These are phyloP conservation scores for Trichosporon asahii DNA, from an alignment of 1,284 basidiomycete species.

Conservation along the genomic window DNA sequence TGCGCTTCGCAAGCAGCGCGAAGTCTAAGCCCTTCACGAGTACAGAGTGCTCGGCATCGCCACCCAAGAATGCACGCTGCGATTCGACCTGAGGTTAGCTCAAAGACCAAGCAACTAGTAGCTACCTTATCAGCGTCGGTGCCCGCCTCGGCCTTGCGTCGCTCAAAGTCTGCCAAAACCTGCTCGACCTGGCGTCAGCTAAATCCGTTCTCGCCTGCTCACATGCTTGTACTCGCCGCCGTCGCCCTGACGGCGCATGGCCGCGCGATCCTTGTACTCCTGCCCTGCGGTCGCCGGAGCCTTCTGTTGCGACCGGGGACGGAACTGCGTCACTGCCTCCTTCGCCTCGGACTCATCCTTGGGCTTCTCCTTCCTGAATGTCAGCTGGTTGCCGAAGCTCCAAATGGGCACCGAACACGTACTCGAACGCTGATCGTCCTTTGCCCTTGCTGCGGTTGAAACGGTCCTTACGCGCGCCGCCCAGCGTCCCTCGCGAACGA, in stretches of 20 bases:
- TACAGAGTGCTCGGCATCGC: slow-evolving; percentile 77
- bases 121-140: slow-evolving; percentile 53
- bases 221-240: slow-evolving; percentile 49
- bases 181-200: slow-evolving; percentile 63
- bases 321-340: slow-evolving; percentile 28
- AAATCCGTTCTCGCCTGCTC: slow-evolving; percentile 18
- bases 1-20: slow-evolving; percentile 77
- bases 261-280: slow-evolving; percentile 50
- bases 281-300: slow-evolving; percentile 20
- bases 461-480: slow-evolving; percentile 22
- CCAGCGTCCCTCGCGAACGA: slow-evolving; percentile 31
- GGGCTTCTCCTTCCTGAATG: slow-evolving; percentile 8
- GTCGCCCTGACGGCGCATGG: slow-evolving; percentile 41
- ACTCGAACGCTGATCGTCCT: neutral
- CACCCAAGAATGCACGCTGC: slow-evolving; percentile 77
- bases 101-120: neutral
- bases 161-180: slow-evolving; percentile 73
- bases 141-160: slow-evolving; percentile 59
- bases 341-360: slow-evolving; percentile 13
- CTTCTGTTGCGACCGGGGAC: slow-evolving; percentile 38
- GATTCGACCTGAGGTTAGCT: slow-evolving; percentile 61
- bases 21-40: slow-evolving; percentile 86
- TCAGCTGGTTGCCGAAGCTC: neutral
- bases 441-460: slow-evolving; percentile 7
- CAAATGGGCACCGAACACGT: neutral